Evolutionary conservation across 108 stramenopile genomes (phyloP).

Genomic region (Skeletonema potamos): DNA sequence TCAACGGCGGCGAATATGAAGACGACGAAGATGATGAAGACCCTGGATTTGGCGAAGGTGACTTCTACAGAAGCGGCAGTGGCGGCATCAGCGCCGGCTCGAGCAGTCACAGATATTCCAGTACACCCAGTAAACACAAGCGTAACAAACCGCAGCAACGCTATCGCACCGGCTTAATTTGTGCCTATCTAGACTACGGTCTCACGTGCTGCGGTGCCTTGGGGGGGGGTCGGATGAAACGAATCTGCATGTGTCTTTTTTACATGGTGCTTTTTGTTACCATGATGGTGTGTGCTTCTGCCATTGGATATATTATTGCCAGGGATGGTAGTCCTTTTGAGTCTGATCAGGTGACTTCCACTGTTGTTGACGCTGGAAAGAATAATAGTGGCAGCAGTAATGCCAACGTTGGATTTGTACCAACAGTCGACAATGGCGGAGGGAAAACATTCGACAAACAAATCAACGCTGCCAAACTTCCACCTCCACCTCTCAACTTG

Average conservation of each 20-base stretch:
- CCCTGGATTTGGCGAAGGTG: not conserved
- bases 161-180: conserved; percentile 11
- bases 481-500: conserved; percentile 16
- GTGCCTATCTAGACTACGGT: conserved; percentile 8
- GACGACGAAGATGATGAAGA: not conserved
- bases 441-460: not conserved
- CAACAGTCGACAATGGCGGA: not conserved
- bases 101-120: not conserved
- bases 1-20: not conserved
- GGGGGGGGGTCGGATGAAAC: not conserved
- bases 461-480: not conserved
- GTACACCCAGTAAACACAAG: not conserved
- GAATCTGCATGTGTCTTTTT: conserved; percentile 3
- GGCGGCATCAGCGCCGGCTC: not conserved
- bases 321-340: conserved; percentile 23
- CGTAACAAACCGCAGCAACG: not conserved
- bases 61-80: not conserved
- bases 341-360: not conserved
- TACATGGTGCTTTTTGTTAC: conserved; percentile 7
- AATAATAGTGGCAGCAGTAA: not conserved
- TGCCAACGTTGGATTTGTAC: not conserved
- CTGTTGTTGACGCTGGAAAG: not conserved
- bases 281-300: conserved; percentile 21
- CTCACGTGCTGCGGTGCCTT: not conserved
- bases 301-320: conserved; percentile 36